Percentiles rank a stretch among this genome's conserved stretches.
phyloP scores from a whole-genome alignment of 2,329 filamentous ascomycete genomes.

The Trichoderma gracile region DNA sequence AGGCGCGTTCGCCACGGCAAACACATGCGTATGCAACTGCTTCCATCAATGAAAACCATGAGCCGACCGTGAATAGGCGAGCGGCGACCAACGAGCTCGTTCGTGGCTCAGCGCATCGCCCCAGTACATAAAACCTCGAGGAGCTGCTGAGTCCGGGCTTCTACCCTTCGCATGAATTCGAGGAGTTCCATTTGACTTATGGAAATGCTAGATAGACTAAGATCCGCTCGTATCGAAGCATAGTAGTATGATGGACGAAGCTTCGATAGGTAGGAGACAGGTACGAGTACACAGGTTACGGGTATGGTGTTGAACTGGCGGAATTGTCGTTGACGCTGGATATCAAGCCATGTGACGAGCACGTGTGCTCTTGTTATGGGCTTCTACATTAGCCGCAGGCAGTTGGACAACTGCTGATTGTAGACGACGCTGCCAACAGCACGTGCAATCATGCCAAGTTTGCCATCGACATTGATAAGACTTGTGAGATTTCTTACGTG shows the following conservation, averaged over 20 bases:
- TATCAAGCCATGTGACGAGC: no score
- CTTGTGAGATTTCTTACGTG: no score
- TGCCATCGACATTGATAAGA: no score
- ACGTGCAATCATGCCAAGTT: no score
- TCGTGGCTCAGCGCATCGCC: neutral
- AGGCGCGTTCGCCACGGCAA: neutral
- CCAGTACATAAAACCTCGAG: slow-evolving; percentile 1
- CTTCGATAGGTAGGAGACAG: no score
- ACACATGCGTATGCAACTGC: neutral
- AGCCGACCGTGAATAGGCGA: neutral
- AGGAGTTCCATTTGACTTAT: slow-evolving; percentile 2
- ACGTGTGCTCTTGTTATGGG: no score
- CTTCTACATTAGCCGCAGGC: no score
- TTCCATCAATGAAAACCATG: neutral
- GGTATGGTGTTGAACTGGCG: no score
- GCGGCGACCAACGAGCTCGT: neutral
- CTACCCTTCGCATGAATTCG: neutral
- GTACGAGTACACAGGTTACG: no score
- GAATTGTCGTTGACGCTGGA: no score
- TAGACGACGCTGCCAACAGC: no score
- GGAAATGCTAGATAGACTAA: neutral
- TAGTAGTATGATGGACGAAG: neutral
- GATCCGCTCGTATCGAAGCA: neutral
- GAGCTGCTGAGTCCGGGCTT: slow-evolving; percentile 4
- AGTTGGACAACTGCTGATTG: no score